Evolutionary conservation across 306 rosid genomes (phyloP), one percentile per base, ranked within the genome.

Genomic region (Lotus japonicus): DNA sequence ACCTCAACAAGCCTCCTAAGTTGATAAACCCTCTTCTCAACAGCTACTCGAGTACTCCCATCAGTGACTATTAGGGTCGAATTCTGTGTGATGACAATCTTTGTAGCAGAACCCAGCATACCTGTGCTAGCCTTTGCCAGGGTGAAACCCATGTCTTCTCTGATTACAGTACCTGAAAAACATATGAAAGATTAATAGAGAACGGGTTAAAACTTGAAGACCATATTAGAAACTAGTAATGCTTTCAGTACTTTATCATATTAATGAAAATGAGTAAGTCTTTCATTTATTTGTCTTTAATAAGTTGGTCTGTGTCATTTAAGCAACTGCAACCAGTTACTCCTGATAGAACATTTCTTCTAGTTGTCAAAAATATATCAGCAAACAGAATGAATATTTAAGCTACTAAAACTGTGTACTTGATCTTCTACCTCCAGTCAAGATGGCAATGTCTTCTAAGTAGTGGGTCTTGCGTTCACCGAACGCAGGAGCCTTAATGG

Each of bases 401-500:
- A 64, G 68, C 49, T 53, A 66, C 66, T 52, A 69, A 58, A 58
- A 55, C 58, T 28, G 52, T 6, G 65, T 54, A 13, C 26, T 83
- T 54, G 64, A 64, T 78, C 63, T 53, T 50, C 75, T 90, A 90
- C 98, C 98, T 87, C 98, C 96, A 7, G 96, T 90, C 81, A 90
- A 86, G 84, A 82, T 90, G 85, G 98, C 96, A 65, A 92, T 86
- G 74, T 89, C 98, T 63, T 92, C 97, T 73, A 92, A 83, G 80
- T 74, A 88, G 75, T 86, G 88, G 67, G 80, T 92, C 83, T 89
- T 92, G 79, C 87, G 89, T 82, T 86, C 96, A 12, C 94, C 94
- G n/a, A 92, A 92, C 66, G 97, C 89, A 18, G 97, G 98, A 71
- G 97, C 98, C 79, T 89, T 92, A 64, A 86, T 82, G 66, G 96